phyloP scores from a whole-genome alignment of 2,329 filamentous ascomycete genomes.

The Fusarium fracticaudum region DNA sequence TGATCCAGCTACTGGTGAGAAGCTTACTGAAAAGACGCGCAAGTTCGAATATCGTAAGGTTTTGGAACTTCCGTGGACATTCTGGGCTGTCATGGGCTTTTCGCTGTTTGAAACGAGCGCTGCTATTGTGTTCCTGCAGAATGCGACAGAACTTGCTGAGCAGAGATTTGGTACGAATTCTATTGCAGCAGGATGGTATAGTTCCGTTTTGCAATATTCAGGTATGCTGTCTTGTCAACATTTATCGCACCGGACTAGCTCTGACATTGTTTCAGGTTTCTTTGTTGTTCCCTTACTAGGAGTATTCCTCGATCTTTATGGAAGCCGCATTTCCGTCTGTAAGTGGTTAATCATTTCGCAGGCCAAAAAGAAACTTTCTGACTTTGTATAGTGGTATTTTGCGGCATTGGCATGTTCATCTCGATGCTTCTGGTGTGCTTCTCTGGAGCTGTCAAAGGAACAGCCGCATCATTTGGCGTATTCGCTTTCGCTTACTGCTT shows the following conservation, averaged over 20 bases:
- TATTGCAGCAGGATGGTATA: constrained; percentile 68
- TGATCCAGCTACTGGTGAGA: constrained; percentile 62
- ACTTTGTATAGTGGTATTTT: background rate
- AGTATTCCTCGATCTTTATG: constrained; percentile 63
- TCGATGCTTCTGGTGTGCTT: constrained; percentile 65
- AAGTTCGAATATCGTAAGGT: constrained; percentile 64
- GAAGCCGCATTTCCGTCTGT: constrained; percentile 60
- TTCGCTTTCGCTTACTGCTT: constrained; percentile 64
- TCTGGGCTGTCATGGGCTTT: constrained; percentile 64
- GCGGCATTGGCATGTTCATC: constrained; percentile 52
- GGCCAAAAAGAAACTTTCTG: rapidly evolving
- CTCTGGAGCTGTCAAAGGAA: constrained; percentile 57
- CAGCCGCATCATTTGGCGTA: constrained; percentile 66
- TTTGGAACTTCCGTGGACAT: constrained; percentile 65
- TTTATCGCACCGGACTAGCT: rapidly evolving
- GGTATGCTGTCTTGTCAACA: background rate
- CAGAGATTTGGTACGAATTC: constrained; percentile 63
- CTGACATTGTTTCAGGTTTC: constrained; percentile 50
- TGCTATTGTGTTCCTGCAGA: constrained; percentile 62
- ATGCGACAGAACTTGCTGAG: constrained; percentile 68
- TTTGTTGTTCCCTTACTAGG: constrained; percentile 66
- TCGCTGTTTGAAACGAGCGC: constrained; percentile 67
- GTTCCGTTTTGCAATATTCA: constrained; percentile 61
- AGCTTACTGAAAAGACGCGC: constrained; percentile 64
- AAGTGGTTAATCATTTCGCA: constrained; percentile 11